Base-by-base conservation (phyloP, 164 flowering plant species). In the Umbilicus rupestris region DNA sequence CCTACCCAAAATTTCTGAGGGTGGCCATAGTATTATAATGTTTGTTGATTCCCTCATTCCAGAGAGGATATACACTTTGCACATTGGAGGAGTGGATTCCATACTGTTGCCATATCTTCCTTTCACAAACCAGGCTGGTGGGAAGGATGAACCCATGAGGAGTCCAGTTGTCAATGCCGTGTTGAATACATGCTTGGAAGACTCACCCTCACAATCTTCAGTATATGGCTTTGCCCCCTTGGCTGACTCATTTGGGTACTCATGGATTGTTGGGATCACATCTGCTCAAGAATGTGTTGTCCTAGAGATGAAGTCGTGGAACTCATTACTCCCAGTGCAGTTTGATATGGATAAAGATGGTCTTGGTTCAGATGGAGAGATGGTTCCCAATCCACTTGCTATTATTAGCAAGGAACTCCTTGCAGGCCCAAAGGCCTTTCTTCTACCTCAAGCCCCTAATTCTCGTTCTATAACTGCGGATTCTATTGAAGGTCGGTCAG, bases 401-500 rank as follows among this genome's bases (percentile, higher is more conserved):
- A 81, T 90, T 49, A 80, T 91, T n/a, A 94, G 97, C 81, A 89
- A 82, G 76, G 97, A 88, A 68, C 90, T 94, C 33, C 88, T 91
- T 63, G 60, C 42, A 62, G 97, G 96, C 42, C 99, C 97, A 14
- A 85, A 82, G 75, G 77, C 72, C 44, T 84, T 84, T 64, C 73
- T 84, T 60, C 64, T 79, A 75, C 91, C 95, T 33, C 88, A 83
- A 71, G 74, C 84, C 22, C 77, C 88, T 16, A 83, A 73, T 79
- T 70, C 84, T 15, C 89, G 87, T 42, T 79, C 90, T 69, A 76
- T 87, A 67, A 45, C 83, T 79, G 90, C 92, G 69, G 95, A 91
- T 81, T 91, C 98, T 46, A 87, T 94, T 69, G 97, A 94, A 78
- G 98, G 98, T 14, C 87, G 97, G 37, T 79, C 95, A 42, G 72